Conservation (phyloP, 169 alveolate species). For the Babesia ovis region DNA sequence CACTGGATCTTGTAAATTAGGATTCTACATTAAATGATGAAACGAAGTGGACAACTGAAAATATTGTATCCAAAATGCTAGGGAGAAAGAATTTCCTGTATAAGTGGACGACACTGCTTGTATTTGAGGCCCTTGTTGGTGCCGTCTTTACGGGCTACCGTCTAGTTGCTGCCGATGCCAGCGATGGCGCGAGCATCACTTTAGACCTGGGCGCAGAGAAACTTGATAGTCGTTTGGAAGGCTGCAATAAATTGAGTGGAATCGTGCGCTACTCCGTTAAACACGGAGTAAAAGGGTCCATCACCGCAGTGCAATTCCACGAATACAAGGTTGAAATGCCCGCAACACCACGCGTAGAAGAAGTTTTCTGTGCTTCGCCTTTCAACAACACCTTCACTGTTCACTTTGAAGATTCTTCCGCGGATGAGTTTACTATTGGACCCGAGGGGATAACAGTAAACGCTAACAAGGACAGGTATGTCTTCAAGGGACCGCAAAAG, state of each 20-base stretch:
- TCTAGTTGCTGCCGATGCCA: neutral
- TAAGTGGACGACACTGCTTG: neutral
- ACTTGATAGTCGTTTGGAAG: slow-evolving; percentile 8
- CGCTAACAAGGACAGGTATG: neutral
- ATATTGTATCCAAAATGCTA: neutral
- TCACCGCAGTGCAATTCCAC: slow-evolving; percentile 1
- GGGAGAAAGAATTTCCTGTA: neutral
- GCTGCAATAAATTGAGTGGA: slow-evolving; percentile 23
- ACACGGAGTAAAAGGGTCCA: neutral
- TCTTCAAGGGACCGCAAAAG: neutral
- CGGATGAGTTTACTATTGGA: slow-evolving; percentile 13
- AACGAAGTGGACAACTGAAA: neutral
- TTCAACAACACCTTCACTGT: slow-evolving; percentile 44
- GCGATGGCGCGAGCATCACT: neutral
- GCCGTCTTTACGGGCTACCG: neutral
- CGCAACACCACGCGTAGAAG: neutral
- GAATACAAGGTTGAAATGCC: slow-evolving; percentile 3
- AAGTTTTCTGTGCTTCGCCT: slow-evolving; percentile 42
- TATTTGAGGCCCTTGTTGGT: neutral
- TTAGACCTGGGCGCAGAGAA: slow-evolving; percentile 30
- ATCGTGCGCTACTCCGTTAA: slow-evolving; percentile 31
- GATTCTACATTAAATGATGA: neutral
- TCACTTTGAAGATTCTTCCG: slow-evolving; percentile 17
- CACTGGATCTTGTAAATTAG: too few relatives aligned
- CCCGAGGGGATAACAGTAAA: slow-evolving; percentile 9